A percentile compares a stretch with the other conserved stretches of the same genome.
Evolutionary conservation across 352 stramenopile species (phyloP).

Genomic region (Phytopythium oedochilum): DNA sequence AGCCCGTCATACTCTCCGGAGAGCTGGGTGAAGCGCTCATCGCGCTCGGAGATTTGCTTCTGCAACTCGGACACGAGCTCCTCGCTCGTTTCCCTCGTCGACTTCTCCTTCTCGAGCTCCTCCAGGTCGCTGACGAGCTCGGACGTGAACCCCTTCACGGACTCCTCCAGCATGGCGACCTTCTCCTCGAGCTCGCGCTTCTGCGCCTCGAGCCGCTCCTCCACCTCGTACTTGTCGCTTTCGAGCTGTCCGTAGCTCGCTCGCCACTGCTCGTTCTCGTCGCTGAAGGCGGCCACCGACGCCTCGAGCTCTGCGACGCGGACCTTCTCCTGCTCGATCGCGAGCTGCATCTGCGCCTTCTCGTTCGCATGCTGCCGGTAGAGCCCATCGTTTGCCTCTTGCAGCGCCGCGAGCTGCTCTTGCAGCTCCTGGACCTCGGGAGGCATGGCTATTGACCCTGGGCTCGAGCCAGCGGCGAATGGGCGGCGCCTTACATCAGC

Average conservation of each 20-base stretch:
- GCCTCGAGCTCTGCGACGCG: constrained; percentile 35
- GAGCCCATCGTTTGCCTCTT: constrained; percentile 49
- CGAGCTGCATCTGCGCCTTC: constrained; percentile 73
- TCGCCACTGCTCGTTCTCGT: constrained; percentile 59
- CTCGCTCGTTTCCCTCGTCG: constrained; percentile 21
- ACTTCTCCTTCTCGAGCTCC: constrained; percentile 48
- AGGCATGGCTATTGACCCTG: background rate
- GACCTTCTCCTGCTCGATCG: constrained; percentile 60
- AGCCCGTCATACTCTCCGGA: constrained; percentile 50
- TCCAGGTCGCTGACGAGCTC: constrained; percentile 45
- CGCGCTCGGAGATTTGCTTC: constrained; percentile 46
- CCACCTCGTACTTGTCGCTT: constrained; percentile 31
- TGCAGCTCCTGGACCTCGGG: constrained; percentile 30
- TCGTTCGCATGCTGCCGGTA: constrained; percentile 68
- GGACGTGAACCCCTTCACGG: constrained; percentile 35
- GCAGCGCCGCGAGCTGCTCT: constrained; percentile 47
- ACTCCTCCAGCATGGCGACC: constrained; percentile 42
- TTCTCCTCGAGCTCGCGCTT: constrained; percentile 45
- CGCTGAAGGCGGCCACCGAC: constrained; percentile 33
- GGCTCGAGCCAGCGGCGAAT: background rate
- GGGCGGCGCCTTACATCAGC: too few relatives aligned
- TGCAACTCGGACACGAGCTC: constrained; percentile 40
- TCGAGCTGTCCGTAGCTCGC: constrained; percentile 58
- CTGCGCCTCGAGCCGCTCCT: constrained; percentile 35
- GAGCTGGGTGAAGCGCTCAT: constrained; percentile 50